Evolutionary conservation across 805 yeast species (phyloP).

Genomic region (Pichia pseudocactophila): DNA sequence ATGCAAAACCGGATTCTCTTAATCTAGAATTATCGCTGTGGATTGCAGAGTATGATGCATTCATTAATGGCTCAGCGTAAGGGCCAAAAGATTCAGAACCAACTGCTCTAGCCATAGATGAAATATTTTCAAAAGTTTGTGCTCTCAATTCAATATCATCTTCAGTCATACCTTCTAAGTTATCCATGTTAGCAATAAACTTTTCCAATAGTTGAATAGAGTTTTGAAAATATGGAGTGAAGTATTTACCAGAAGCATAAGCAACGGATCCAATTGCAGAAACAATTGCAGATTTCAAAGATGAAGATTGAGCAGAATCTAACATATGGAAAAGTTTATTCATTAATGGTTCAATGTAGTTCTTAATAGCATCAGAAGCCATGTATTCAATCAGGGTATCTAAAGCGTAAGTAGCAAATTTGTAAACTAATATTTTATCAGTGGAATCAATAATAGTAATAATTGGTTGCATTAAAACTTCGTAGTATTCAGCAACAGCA

Average conservation of each 20-base stretch:
- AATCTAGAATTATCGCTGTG: conserved; percentile 72
- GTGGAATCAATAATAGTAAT: conserved; percentile 84
- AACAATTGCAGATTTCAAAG: conserved; percentile 73
- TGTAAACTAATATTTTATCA: conserved; percentile 72
- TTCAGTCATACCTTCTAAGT: conserved; percentile 70
- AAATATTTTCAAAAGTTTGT: conserved; percentile 83
- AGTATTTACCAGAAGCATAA: conserved; percentile 84
- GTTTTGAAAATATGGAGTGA: conserved; percentile 75
- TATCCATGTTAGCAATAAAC: conserved; percentile 58
- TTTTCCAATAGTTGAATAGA: conserved; percentile 78
- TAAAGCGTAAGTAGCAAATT: conserved; percentile 82
- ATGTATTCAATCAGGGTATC: conserved; percentile 90
- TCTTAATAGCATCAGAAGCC: conserved; percentile 72
- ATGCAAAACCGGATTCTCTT: conserved; percentile 91
- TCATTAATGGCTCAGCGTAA: conserved; percentile 80
- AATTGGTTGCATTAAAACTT: conserved; percentile 72
- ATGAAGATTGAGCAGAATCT: conserved; percentile 61
- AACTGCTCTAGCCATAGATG: conserved; percentile 94
- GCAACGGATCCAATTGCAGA: conserved; percentile 97
- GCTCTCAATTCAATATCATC: conserved; percentile 90
- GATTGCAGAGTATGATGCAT: conserved; percentile 76
- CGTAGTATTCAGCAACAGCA: conserved; percentile 75
- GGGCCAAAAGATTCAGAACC: conserved; percentile 83
- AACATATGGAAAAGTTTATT: conserved; percentile 81
- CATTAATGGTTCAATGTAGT: conserved; percentile 83